Evolutionary conservation across 2,329 filamentous ascomycete genomes (phyloP).

Genomic region (Neofusicoccum sp.): DNA sequence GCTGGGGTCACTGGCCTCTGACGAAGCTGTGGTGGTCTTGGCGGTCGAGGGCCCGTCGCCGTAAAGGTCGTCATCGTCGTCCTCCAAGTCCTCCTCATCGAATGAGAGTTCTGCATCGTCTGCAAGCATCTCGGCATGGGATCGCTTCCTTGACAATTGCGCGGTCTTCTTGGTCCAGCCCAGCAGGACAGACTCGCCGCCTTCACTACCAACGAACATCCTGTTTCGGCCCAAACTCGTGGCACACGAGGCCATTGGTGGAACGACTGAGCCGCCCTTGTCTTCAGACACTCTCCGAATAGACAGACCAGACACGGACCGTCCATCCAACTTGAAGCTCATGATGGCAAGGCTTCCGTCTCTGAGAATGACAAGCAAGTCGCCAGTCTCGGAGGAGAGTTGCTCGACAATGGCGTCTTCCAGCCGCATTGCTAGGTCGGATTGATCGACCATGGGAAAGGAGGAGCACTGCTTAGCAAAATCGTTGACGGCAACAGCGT

Average conservation of each 20-base stretch:
- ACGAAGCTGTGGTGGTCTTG: conserved; percentile 38
- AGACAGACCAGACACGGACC: conserved; percentile 85
- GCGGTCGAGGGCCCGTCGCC: conserved; percentile 54
- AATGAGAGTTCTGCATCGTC: conserved; percentile 47
- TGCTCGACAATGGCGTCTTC: conserved; percentile 80
- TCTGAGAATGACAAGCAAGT: conserved; percentile 80
- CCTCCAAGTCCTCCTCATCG: conserved; percentile 62
- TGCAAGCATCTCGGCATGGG: conserved; percentile 61
- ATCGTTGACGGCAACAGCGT: conserved; percentile 88
- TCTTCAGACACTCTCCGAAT: conserved; percentile 66
- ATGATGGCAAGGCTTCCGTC: conserved; percentile 75
- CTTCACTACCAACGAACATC: conserved; percentile 85
- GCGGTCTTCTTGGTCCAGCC: conserved; percentile 73
- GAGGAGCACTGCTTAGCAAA: conserved; percentile 82
- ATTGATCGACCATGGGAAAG: conserved; percentile 85
- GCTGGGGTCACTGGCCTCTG: conserved; percentile 55
- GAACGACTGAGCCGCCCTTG: conserved; percentile 65
- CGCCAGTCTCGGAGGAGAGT: conserved; percentile 74
- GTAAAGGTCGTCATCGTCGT: conserved; percentile 62
- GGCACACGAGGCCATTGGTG: conserved; percentile 68
- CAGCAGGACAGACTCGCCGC: conserved; percentile 77
- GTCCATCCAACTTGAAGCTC: conserved; percentile 83
- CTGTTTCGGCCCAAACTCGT: conserved; percentile 67
- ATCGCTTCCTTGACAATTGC: conserved; percentile 64
- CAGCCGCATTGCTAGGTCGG: conserved; percentile 74